These are phyloP conservation scores for Teunomyces gatunensis DNA, from an alignment of 805 yeast species.

Conservation along the genomic window DNA sequence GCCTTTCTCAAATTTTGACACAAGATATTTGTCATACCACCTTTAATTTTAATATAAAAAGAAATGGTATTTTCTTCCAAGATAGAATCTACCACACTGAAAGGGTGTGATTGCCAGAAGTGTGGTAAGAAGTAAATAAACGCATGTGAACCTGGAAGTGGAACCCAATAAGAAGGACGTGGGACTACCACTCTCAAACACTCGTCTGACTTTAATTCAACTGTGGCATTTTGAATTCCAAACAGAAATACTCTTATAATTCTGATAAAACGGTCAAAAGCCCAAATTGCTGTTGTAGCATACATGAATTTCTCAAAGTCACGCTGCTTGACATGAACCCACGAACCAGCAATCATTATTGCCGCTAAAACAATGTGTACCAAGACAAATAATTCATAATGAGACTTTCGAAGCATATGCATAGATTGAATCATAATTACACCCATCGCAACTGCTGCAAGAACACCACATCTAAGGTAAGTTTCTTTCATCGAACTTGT, in stretches of 20 bases:
- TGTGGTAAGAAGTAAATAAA: constrained; percentile 51
- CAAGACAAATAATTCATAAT: constrained; percentile 35
- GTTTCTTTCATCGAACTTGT: constrained; percentile 1
- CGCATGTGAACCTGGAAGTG: constrained; percentile 61
- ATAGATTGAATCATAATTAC: constrained; percentile 30
- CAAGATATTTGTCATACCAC: constrained; percentile 48
- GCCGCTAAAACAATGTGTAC: constrained; percentile 37
- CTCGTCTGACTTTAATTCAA: constrained; percentile 40
- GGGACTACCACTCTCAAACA: constrained; percentile 49
- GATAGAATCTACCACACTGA: constrained; percentile 48
- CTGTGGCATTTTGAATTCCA: constrained; percentile 56
- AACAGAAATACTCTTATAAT: constrained; percentile 51
- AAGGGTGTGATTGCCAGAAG: constrained; percentile 71
- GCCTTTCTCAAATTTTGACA: constrained; percentile 19
- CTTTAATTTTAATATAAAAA: constrained; percentile 49
- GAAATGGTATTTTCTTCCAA: constrained; percentile 35
- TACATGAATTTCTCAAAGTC: constrained; percentile 40
- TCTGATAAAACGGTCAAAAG: constrained; percentile 60
- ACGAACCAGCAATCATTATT: constrained; percentile 42
- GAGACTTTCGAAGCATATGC: constrained; percentile 28
- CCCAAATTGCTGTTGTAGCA: constrained; percentile 66
- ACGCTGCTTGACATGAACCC: constrained; percentile 42
- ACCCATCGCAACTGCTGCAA: constrained; percentile 35
- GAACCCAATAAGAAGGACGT: constrained; percentile 53
- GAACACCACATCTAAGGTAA: constrained; percentile 32